Evolutionary conservation across 2,329 filamentous ascomycete species (phyloP).

Genomic region (Blumeria hordei): DNA sequence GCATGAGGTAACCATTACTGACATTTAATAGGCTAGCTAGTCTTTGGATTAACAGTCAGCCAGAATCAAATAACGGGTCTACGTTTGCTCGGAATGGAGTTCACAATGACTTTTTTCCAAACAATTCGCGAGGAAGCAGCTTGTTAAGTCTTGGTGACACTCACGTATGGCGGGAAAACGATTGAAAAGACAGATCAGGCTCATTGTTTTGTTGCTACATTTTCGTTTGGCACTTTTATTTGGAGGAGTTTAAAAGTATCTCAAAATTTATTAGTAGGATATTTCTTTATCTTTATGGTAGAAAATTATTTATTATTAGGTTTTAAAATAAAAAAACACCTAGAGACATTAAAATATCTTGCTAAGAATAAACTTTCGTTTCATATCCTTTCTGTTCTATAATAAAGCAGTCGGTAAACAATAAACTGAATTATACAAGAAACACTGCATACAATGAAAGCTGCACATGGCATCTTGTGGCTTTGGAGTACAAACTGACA

Average conservation of each 20-base stretch:
- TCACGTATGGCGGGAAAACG: slow-evolving; percentile 23
- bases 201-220: not conserved
- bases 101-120: slow-evolving; percentile 1
- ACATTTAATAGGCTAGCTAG: slow-evolving; percentile 29
- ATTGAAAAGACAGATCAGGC: not conserved
- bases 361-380: too few relatives aligned
- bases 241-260: not conserved
- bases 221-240: too few relatives aligned
- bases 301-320: too few relatives aligned
- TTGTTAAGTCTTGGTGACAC: slow-evolving; percentile 25
- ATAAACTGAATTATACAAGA: too few relatives aligned
- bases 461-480: too few relatives aligned
- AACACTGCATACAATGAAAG: too few relatives aligned
- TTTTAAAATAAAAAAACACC: too few relatives aligned
- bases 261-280: not conserved
- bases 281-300: too few relatives aligned
- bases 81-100: slow-evolving; percentile 3
- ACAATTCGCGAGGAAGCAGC: slow-evolving; percentile 15
- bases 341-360: too few relatives aligned
- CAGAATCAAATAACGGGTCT: slow-evolving; percentile 2
- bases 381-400: too few relatives aligned
- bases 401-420: too few relatives aligned
- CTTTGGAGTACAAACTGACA: too few relatives aligned
- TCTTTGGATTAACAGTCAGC: slow-evolving; percentile 31
- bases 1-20: slow-evolving; percentile 1